Base-by-base conservation (phyloP, 225 moss, liverwort and hornwort species). In the Asterella californica region DNA sequence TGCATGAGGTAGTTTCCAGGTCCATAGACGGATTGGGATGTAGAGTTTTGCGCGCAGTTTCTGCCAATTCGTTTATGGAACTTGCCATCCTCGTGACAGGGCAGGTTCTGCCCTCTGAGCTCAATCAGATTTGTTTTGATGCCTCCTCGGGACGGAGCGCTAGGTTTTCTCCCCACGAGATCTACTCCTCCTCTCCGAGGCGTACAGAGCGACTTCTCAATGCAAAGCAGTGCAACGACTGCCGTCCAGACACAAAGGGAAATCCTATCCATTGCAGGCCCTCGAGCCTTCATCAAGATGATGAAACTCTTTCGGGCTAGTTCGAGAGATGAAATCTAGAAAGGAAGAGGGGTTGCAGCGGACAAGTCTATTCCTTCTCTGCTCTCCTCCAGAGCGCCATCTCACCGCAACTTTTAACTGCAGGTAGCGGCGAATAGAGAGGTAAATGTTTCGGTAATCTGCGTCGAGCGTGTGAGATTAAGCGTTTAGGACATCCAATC, bases 1-100 rank as follows among this genome's bases (percentile, higher is more conserved):
- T 38, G 57, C 81, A 83, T 83, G 10, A 86, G 75, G 63, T 86
- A 86, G 65, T 78, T 78, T 15, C 78, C 78, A 0, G 78, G 78
- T 47, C 78, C 78, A 48, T 78, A 78, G 65, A 66, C 29, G 17
- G 60, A 66, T 48, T 65, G 60, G 10, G 64, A 45, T 7, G 60
- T 25, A 6, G 17, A 29, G 48, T 66, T 78, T 19, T 42, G 42
- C 27, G 15, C 77, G 30, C 78, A 78, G 47, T 78, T 64, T 65
- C 78, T 78, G 48, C 78, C 42, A 30, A 62, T 8, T 32, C 17
- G 27, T 61, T 37, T 4, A 2, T 34, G 37, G 53, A 74, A 74
- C 1, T 32, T 17, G 14, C 42, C 22, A 46, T n/a, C 60, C 25
- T 62, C 66, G 45, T 19, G 17, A 45, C 78, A 78, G 45, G 78